Percentiles rank a stretch among this genome's conserved stretches.
Evolutionary conservation across 768 basidiomycete genomes (phyloP).

Genomic region (Lactarius hengduanensis): DNA sequence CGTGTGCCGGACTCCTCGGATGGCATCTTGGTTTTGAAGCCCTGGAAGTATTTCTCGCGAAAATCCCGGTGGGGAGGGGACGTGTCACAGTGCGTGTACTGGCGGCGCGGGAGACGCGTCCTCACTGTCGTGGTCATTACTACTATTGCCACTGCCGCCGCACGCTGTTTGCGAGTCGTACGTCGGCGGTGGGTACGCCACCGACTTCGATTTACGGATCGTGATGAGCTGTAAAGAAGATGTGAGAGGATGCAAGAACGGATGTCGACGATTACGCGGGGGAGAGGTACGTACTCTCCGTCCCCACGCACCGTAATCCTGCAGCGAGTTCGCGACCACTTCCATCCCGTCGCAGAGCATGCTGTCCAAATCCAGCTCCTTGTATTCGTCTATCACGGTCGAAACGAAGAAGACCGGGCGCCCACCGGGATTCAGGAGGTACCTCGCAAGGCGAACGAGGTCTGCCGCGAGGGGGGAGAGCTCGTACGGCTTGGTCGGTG

Average conservation of each 20-base stretch:
- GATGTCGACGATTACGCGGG: neutral
- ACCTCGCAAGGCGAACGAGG: too few species aligned
- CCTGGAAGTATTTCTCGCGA: constrained; percentile 81
- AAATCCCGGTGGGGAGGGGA: constrained; percentile 88
- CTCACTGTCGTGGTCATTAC: too few species aligned
- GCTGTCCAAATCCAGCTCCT: constrained; percentile 76
- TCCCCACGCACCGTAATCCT: constrained; percentile 95
- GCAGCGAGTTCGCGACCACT: constrained; percentile 82
- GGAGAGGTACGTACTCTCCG: constrained; percentile 60
- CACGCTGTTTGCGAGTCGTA: constrained; percentile 41
- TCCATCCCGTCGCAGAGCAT: constrained; percentile 87
- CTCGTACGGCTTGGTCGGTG: too few species aligned
- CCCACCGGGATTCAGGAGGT: too few species aligned
- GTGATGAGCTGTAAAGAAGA: constrained; percentile 70
- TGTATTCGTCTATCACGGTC: constrained; percentile 88
- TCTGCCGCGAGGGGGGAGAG: too few species aligned
- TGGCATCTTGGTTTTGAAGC: constrained; percentile 68
- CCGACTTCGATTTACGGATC: constrained; percentile 63
- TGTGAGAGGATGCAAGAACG: neutral
- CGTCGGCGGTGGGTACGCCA: constrained; percentile 49
- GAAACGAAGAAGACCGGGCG: too few species aligned
- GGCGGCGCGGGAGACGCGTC: neutral
- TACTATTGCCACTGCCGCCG: neutral
- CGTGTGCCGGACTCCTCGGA: neutral
- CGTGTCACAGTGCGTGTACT: constrained; percentile 46